Conservation (phyloP, 2,329 filamentous ascomycete genomes). For the Ophiostoma populinum region DNA sequence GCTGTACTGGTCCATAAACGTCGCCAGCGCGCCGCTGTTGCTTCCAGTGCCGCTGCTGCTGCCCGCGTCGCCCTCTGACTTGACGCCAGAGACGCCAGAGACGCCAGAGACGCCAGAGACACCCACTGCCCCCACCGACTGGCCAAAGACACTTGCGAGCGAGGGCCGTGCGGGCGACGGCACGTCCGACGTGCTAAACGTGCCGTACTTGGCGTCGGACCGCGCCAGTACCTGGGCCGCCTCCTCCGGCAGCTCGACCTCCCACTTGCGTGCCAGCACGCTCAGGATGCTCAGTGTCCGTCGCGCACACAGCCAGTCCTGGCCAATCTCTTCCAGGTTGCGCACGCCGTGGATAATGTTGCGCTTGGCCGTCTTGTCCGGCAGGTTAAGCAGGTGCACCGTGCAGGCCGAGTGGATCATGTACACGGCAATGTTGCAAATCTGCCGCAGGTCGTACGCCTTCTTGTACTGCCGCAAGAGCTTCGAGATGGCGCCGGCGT, state of each 20-base stretch:
- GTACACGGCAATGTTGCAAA: conserved; percentile 93
- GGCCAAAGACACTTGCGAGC: neutral
- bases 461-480: conserved; percentile 90
- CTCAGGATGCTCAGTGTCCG: conserved; percentile 73
- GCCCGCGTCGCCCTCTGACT: neutral
- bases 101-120: too few species aligned
- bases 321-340: conserved; percentile 86
- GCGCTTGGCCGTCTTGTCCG: conserved; percentile 75
- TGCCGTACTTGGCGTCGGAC: conserved; percentile 65
- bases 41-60: neutral
- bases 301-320: conserved; percentile 82
- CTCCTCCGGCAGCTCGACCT: conserved; percentile 70
- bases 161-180: conserved; percentile 31
- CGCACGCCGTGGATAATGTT: conserved; percentile 85
- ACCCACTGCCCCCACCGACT: too few species aligned
- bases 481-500: conserved; percentile 79
- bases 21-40: neutral
- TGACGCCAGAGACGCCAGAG: neutral
- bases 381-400: conserved; percentile 82
- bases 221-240: conserved; percentile 58
- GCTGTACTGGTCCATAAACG: conserved; percentile 8
- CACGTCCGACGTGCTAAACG: conserved; percentile 44
- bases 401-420: conserved; percentile 90
- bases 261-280: conserved; percentile 77
- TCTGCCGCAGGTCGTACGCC: conserved; percentile 76